Base-by-base conservation (phyloP, 352 stramenopile genomes). In the Phytophthora sojae region DNA sequence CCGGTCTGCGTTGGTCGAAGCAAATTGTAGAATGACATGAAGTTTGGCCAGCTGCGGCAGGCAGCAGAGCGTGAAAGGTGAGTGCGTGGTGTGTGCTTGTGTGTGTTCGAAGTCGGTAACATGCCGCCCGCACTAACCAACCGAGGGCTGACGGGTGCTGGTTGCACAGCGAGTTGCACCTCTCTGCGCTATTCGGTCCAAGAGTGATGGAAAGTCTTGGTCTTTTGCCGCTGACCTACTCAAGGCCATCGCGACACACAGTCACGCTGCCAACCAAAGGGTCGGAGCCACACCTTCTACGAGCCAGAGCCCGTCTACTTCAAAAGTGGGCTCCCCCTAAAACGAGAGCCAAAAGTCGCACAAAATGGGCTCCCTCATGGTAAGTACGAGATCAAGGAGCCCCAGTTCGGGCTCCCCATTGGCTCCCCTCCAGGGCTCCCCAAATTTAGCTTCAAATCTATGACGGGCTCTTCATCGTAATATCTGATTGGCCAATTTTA, bases 11-110 rank as follows among this genome's bases (percentile, higher is more conserved):
- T 23, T 61, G 49, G 29, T 61, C 47, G 55, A 75, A 68, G 68
- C 32, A 64, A 71, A 67, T 57, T 61, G 56, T 45, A 71, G 42
- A 71, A 75, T 75, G 68, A 61, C 57, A 14, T 47, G 26, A 30
- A 67, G 15, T 39, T 49, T 59, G 6, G 17, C 11, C 19, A 58
- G 19, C n/a, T 21, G 19, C 47, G 32, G 35, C 9, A 50, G 35
- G 44, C 19, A 35, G 29, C 39, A 57, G 37, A 25, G 2, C 19
- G 65, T 59, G 57, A 54, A 54, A 5, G 7, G 2, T 50, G 42
- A 19, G 23, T 63, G 30, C 42, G 44, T 60, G 55, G 44, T 26
- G 25, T 39, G 11, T 8, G 30, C 7, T 35, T 8, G 30, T 42
- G 15, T 17, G 32, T 25, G 23, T 29, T 12, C 5, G 17, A 50